These are phyloP conservation scores for Phytophthora podocarpi DNA, from an alignment of 352 stramenopile genomes.

Conservation along the genomic window DNA sequence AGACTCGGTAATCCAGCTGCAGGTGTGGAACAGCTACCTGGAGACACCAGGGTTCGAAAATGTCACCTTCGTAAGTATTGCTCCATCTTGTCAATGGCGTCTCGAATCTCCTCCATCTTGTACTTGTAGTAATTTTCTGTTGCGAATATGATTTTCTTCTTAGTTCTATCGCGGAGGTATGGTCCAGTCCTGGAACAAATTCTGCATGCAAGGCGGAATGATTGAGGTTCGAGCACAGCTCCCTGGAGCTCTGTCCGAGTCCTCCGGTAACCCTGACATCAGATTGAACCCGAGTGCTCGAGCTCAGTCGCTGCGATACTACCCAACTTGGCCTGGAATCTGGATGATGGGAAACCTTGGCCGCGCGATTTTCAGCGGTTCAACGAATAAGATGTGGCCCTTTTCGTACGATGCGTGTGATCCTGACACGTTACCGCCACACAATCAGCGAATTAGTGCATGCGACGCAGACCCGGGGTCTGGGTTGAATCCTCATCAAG, in stretches of 20 bases:
- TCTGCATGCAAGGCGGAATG: slow-evolving; percentile 92
- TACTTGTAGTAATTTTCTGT: slow-evolving; percentile 47
- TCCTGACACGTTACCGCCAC: slow-evolving; percentile 26
- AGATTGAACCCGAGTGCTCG: slow-evolving; percentile 39
- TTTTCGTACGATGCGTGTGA: slow-evolving; percentile 93
- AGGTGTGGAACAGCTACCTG: slow-evolving; percentile 55
- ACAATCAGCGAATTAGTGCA: slow-evolving; percentile 68
- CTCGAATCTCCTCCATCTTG: slow-evolving; percentile 12
- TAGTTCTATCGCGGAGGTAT: slow-evolving; percentile 80
- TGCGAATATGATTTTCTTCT: neutral
- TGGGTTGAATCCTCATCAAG: slow-evolving; percentile 82
- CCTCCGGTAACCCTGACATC: slow-evolving; percentile 50
- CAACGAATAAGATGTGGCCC: slow-evolving; percentile 93
- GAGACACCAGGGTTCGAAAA: slow-evolving; percentile 41
- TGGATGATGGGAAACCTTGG: slow-evolving; percentile 96
- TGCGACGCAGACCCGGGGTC: slow-evolving; percentile 91
- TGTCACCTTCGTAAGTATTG: slow-evolving; percentile 44
- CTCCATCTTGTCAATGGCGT: neutral
- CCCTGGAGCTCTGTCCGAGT: slow-evolving; percentile 57
- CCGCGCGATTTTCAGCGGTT: slow-evolving; percentile 91
- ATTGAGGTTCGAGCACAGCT: slow-evolving; percentile 84
- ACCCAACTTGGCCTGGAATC: slow-evolving; percentile 90
- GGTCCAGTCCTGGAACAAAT: slow-evolving; percentile 94
- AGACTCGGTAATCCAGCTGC: slow-evolving; percentile 29
- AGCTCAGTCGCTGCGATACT: slow-evolving; percentile 41